Conservation (phyloP, 345 rosid species). For the Aurinia saxatilis region DNA sequence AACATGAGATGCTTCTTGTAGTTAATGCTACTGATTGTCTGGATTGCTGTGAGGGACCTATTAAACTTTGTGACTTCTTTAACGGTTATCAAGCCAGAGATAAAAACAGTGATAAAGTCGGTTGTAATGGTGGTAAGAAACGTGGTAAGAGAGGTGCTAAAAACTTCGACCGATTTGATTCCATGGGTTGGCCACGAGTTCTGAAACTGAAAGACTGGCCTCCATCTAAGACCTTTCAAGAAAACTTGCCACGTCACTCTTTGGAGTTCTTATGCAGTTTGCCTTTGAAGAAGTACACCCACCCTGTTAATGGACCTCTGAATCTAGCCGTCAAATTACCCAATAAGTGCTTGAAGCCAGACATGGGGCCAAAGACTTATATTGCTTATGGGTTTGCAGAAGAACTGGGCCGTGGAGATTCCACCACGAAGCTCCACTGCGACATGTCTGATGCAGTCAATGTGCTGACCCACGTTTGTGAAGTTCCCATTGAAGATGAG, state of each 20-base stretch:
- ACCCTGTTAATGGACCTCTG: slow-evolving; percentile 48
- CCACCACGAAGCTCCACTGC: slow-evolving; percentile 85
- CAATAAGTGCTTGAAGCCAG: slow-evolving; percentile 45
- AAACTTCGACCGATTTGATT: slow-evolving; percentile 32
- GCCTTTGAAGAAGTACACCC: slow-evolving; percentile 74
- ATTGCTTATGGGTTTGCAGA: slow-evolving; percentile 62
- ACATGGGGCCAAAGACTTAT: slow-evolving; percentile 82
- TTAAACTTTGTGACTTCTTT: no score
- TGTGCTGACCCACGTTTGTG: slow-evolving; percentile 54
- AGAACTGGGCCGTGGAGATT: slow-evolving; percentile 83
- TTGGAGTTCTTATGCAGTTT: slow-evolving; percentile 55
- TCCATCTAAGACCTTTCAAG: slow-evolving; percentile 48
- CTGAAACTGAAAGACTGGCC: no score
- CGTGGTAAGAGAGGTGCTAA: no score
- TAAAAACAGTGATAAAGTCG: no score
- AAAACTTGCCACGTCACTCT: slow-evolving; percentile 59
- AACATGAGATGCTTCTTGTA: slow-evolving; percentile 31
- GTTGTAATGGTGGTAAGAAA: no score
- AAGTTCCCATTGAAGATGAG: slow-evolving; percentile 18
- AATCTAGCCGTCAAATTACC: slow-evolving; percentile 65
- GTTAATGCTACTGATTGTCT: slow-evolving; percentile 58
- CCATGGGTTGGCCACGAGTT: slow-evolving; percentile 61
- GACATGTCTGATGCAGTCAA: slow-evolving; percentile 91
- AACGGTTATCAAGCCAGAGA: no score
- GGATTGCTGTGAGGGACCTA: slow-evolving; percentile 45